phyloP scores from a whole-genome alignment of 202 grass and related monocot species.

The Schoenoplectus tabernaemontani region DNA sequence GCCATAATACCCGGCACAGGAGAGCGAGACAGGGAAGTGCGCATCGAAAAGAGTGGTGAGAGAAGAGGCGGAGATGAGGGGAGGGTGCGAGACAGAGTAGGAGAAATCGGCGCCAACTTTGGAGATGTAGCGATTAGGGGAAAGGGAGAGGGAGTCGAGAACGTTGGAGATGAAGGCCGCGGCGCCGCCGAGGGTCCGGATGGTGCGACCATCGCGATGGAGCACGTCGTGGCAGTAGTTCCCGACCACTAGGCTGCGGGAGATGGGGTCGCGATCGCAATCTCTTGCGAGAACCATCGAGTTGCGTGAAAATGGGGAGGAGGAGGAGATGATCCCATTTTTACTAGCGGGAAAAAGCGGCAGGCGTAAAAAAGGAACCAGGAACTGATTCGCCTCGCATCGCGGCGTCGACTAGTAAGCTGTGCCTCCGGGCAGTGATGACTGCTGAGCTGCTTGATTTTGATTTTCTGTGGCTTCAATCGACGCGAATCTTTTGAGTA shows the following conservation, averaged over 20 bases:
- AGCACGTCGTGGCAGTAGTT: conserved; percentile 99
- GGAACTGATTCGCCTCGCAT: conserved; percentile 2
- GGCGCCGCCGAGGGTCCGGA: conserved; percentile 76
- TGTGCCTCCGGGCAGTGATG: neutral
- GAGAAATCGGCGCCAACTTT: conserved; percentile 76
- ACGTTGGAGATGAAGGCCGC: conserved; percentile 85
- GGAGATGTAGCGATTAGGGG: conserved; percentile 35
- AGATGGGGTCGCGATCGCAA: neutral
- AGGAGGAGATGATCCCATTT: conserved; percentile 18
- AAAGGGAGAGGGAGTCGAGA: conserved; percentile 56
- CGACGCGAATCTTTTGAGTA: too few species aligned
- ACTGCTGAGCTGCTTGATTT: neutral
- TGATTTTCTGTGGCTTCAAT: neutral
- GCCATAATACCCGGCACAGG: conserved; percentile 36
- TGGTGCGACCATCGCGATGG: conserved; percentile 41
- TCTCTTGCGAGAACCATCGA: conserved; percentile 4
- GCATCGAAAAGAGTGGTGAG: conserved; percentile 80
- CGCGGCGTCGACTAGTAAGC: neutral
- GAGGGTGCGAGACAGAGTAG: conserved; percentile 38
- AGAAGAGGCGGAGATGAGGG: conserved; percentile 30
- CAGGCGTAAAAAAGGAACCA: conserved; percentile 2
- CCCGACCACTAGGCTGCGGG: conserved; percentile 54
- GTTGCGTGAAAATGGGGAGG: neutral
- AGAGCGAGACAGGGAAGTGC: conserved; percentile 35
- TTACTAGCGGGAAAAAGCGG: neutral